A percentile compares a stretch with the other conserved stretches of the same genome.
phyloP scores from a whole-genome alignment of 1,139 yeast genomes.

The Debaryomyces robertsiae region DNA sequence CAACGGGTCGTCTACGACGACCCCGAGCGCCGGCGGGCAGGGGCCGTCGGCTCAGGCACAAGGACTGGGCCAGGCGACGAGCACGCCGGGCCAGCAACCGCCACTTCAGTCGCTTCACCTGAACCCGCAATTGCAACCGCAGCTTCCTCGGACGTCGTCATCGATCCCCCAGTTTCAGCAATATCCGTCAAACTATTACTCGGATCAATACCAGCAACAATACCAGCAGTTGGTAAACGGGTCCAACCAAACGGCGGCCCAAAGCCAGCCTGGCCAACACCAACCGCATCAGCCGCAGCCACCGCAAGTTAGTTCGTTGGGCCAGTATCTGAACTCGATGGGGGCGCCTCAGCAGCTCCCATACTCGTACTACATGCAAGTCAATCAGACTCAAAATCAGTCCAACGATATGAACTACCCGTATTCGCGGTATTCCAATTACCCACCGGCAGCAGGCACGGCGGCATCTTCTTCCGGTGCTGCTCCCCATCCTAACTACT shows the following conservation, averaged over 20 bases:
- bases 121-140: conserved; percentile 10
- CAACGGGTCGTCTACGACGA: conserved; percentile 2
- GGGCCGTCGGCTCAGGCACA: conserved; percentile 11
- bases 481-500: conserved; percentile 15
- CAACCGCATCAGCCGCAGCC: conserved; percentile 14
- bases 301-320: conserved; percentile 13
- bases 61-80: conserved; percentile 9
- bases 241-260: conserved; percentile 17
- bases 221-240: conserved; percentile 19
- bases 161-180: conserved; percentile 16
- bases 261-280: conserved; percentile 14
- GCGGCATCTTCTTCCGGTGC: conserved; percentile 9
- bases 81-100: conserved; percentile 8
- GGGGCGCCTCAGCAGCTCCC: conserved; percentile 15
- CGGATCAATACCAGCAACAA: conserved; percentile 15
- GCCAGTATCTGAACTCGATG: conserved; percentile 14
- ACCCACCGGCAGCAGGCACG: conserved; percentile 11
- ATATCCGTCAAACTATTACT: conserved; percentile 13
- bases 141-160: conserved; percentile 14
- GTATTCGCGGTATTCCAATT: conserved; percentile 9
- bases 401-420: conserved; percentile 9
- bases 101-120: conserved; percentile 9
- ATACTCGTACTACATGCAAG: conserved; percentile 16
- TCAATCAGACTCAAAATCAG: conserved; percentile 12
- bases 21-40: conserved; percentile 9